Evolutionary conservation across 179 eudicot genomes (phyloP).

Genomic region (Pouteria campechiana): DNA sequence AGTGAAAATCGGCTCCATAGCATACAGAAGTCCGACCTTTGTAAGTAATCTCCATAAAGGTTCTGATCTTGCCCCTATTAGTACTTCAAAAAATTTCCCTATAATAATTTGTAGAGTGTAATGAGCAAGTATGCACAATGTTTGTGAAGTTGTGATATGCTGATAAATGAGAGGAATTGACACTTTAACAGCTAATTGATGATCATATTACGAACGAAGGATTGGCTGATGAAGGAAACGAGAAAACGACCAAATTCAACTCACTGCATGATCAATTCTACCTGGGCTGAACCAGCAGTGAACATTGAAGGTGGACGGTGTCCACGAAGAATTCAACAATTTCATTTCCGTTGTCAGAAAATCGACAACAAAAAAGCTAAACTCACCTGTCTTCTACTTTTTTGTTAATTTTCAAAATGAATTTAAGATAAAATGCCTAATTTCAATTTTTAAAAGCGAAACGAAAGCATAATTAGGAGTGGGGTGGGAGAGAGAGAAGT

Average conservation of each 20-base stretch:
- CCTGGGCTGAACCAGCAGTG: too few species aligned
- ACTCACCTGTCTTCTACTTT: too few species aligned
- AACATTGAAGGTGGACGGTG: too few species aligned
- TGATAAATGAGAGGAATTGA: not conserved
- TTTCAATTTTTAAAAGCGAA: too few species aligned
- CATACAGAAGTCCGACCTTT: conserved; percentile 61
- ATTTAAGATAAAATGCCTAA: not conserved
- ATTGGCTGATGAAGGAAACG: not conserved
- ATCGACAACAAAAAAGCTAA: not conserved
- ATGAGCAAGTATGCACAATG: not conserved
- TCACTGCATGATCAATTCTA: not conserved
- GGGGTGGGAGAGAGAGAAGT: too few species aligned
- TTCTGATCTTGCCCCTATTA: conserved; percentile 59
- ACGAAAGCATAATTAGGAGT: too few species aligned
- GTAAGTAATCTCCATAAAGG: conserved; percentile 72
- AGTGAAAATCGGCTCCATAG: conserved; percentile 87
- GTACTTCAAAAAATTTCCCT: conserved; percentile 88
- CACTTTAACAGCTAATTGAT: too few species aligned
- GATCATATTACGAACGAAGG: not conserved
- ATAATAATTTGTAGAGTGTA: conserved; percentile 12
- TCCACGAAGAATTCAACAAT: not conserved
- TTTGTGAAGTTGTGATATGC: not conserved
- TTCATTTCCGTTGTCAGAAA: not conserved
- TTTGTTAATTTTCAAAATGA: not conserved
- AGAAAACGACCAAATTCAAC: not conserved